phyloP scores from a whole-genome alignment of 2,329 filamentous ascomycete genomes.

The Madurella fahalii region DNA sequence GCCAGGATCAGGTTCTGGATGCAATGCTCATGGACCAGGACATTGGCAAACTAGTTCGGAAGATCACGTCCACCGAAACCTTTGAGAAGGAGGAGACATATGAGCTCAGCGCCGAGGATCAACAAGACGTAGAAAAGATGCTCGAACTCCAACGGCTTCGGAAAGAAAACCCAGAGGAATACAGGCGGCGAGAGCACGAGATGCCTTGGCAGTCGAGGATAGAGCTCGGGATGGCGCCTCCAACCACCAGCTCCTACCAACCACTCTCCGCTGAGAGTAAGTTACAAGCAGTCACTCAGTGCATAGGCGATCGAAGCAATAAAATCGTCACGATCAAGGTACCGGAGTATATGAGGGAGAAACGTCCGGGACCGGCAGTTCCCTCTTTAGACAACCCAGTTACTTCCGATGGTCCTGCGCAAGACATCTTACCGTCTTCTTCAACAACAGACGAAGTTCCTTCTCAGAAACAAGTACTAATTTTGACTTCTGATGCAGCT shows the following conservation, averaged over 20 bases:
- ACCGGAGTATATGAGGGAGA: slow-evolving; percentile 19
- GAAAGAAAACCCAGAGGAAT: slow-evolving; percentile 20
- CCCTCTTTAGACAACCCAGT: not conserved
- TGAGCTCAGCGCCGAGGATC: slow-evolving; percentile 59
- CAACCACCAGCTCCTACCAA: not conserved
- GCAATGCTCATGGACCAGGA: slow-evolving; percentile 38
- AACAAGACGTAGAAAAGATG: slow-evolving; percentile 47
- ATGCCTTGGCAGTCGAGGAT: not conserved
- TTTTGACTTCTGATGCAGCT: slow-evolving; percentile 6
- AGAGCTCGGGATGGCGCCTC: not conserved
- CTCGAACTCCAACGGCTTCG: slow-evolving; percentile 28
- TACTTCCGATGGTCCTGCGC: not conserved
- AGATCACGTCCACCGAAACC: slow-evolving; percentile 65
- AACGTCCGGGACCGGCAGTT: slow-evolving; percentile 2
- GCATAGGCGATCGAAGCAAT: not conserved
- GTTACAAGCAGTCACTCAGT: slow-evolving; percentile 7
- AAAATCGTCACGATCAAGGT: slow-evolving; percentile 19
- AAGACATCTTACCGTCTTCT: not conserved
- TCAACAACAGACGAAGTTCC: not conserved
- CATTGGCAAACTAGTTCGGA: slow-evolving; percentile 41
- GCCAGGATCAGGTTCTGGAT: slow-evolving; percentile 61
- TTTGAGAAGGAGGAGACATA: slow-evolving; percentile 67
- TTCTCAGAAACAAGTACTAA: slow-evolving; percentile 1
- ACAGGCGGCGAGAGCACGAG: slow-evolving; percentile 14
- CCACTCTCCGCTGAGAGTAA: slow-evolving; percentile 13